Conservation (phyloP, 2,329 filamentous ascomycete species). For the Paecilomyces fulvus region DNA sequence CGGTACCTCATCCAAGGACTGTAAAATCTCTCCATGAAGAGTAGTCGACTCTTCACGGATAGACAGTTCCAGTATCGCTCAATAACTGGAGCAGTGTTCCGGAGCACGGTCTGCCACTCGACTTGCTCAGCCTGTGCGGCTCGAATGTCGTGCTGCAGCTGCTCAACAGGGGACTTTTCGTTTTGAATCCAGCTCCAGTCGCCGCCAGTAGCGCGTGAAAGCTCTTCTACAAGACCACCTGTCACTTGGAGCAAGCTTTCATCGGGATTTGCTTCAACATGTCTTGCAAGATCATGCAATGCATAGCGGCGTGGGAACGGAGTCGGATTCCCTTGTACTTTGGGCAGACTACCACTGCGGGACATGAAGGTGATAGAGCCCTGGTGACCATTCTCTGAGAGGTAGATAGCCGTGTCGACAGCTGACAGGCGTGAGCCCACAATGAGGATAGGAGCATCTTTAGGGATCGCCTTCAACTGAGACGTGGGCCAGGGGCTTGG, state of each 20-base stretch:
- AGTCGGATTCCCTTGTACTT: constrained; percentile 3
- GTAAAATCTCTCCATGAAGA: constrained; percentile 6
- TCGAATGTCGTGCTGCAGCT: background rate
- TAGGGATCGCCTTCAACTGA: constrained; percentile 1
- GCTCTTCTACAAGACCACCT: constrained; percentile 5
- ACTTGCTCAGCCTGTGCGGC: background rate
- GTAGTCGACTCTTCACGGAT: constrained; percentile 1
- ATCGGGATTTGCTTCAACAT: constrained; percentile 1
- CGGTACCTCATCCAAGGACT: constrained; percentile 7
- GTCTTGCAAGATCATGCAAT: constrained; percentile 2
- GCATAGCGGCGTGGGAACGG: constrained; percentile 4
- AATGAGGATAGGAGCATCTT: constrained; percentile 4
- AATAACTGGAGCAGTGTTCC: constrained; percentile 3
- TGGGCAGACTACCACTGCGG: constrained; percentile 6
- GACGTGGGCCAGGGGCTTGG: constrained; percentile 7
- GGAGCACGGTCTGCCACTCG: background rate
- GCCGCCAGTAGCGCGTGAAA: constrained; percentile 1
- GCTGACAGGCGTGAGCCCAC: constrained; percentile 6
- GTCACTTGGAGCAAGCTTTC: constrained; percentile 4
- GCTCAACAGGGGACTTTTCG: background rate
- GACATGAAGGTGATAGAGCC: constrained; percentile 7
- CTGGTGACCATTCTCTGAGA: constrained; percentile 4
- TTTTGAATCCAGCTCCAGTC: constrained; percentile 8
- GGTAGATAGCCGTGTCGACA: constrained; percentile 4
- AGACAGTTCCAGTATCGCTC: constrained; percentile 6